A percentile compares a stretch with the other conserved stretches of the same genome.
Evolutionary conservation across 106 monocot genomes (phyloP).

Genomic region (Posidonia australis): DNA sequence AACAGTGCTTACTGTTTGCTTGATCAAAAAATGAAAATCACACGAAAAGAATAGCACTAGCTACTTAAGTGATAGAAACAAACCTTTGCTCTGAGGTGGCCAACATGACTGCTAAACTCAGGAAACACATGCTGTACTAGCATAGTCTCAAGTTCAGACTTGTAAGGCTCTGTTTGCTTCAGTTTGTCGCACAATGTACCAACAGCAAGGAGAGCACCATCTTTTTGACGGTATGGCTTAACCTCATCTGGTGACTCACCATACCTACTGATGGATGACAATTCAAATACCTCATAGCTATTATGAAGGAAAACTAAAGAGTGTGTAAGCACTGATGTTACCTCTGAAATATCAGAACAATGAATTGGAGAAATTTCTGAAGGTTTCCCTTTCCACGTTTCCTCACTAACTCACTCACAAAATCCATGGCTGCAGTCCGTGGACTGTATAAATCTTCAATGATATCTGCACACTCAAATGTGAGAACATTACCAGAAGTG

Average conservation of each 20-base stretch:
- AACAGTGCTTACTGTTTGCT: too few relatives aligned
- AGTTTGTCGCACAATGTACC: constrained; percentile 92
- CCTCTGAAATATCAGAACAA: constrained; percentile 81
- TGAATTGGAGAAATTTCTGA: constrained; percentile 78
- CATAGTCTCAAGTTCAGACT: constrained; percentile 87
- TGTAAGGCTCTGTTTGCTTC: constrained; percentile 92
- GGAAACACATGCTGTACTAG: constrained; percentile 91
- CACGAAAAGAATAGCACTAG: background rate
- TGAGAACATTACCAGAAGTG: background rate
- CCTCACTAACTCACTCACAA: constrained; percentile 89
- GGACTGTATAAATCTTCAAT: constrained; percentile 99
- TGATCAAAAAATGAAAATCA: too few relatives aligned
- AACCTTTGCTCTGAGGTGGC: constrained; percentile 98
- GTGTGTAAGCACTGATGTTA: constrained; percentile 12
- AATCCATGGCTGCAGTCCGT: constrained; percentile 97
- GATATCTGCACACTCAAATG: constrained; percentile 60
- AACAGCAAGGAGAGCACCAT: constrained; percentile 98
- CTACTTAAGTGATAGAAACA: too few relatives aligned
- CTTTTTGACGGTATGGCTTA: constrained; percentile 92
- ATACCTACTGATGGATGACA: constrained; percentile 37
- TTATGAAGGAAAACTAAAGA: background rate
- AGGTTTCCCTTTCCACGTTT: constrained; percentile 90
- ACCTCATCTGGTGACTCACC: constrained; percentile 51
- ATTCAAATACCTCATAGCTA: constrained; percentile 2
- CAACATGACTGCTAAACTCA: constrained; percentile 77